Evolutionary conservation across 768 basidiomycete genomes (phyloP).

Genomic region (Fomitopsis serialis): DNA sequence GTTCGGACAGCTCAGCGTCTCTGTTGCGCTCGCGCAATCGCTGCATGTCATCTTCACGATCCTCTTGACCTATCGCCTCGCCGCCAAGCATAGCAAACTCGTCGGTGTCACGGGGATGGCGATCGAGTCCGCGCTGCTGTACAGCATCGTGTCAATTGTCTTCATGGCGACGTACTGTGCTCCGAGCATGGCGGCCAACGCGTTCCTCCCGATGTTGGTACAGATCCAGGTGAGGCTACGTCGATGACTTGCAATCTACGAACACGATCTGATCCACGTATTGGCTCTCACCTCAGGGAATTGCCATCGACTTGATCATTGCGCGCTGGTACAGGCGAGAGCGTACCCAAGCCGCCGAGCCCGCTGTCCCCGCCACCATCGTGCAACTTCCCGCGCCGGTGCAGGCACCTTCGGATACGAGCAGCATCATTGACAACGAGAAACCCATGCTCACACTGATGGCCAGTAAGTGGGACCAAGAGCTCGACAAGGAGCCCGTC

Average conservation of each 20-base stretch:
- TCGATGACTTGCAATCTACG: no score
- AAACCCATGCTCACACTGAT: not conserved
- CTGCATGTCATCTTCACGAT: slow-evolving; percentile 18
- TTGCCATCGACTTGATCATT: slow-evolving; percentile 19
- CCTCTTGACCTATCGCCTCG: slow-evolving; percentile 14
- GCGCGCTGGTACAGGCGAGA: slow-evolving; percentile 14
- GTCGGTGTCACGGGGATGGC: slow-evolving; percentile 17
- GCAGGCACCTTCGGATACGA: not conserved
- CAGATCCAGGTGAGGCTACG: slow-evolving; percentile 16
- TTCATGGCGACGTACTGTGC: slow-evolving; percentile 18
- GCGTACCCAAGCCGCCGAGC: slow-evolving; percentile 6
- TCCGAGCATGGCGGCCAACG: slow-evolving; percentile 10
- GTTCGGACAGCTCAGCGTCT: not conserved
- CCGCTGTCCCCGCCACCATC: not conserved
- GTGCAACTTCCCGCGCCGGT: not conserved
- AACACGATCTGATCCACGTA: not conserved
- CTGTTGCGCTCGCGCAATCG: slow-evolving; percentile 17
- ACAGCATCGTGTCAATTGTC: slow-evolving; percentile 18
- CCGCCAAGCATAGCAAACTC: not conserved
- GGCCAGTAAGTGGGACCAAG: not conserved
- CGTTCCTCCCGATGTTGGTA: slow-evolving; percentile 18
- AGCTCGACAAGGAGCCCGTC: no score
- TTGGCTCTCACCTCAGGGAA: slow-evolving; percentile 10
- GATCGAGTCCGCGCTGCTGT: slow-evolving; percentile 21
- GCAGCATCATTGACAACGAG: not conserved